These are phyloP conservation scores for Keqinozyma sinolaborantium DNA, from an alignment of 1,139 yeast species.

Conservation along the genomic window DNA sequence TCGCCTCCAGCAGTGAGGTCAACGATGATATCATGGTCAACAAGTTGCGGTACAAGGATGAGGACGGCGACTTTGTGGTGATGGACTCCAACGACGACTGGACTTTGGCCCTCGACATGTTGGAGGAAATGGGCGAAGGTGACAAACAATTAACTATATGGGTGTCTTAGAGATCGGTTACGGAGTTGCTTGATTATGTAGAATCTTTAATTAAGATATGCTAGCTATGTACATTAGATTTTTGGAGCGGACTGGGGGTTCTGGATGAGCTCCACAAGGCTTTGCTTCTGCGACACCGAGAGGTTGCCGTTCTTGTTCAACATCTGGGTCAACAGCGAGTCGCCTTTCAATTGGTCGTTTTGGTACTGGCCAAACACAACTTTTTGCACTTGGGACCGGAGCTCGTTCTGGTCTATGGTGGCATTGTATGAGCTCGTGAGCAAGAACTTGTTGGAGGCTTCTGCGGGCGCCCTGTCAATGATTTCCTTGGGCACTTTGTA, in stretches of 20 bases:
- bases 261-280: conserved; percentile 25
- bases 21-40: conserved; percentile 35
- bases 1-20: conserved; percentile 27
- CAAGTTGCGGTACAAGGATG: conserved; percentile 82
- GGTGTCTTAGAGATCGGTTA: conserved; percentile 20
- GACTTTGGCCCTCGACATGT: conserved; percentile 53
- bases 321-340: conserved; percentile 13
- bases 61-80: conserved; percentile 91
- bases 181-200: not conserved
- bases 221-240: not conserved
- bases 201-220: conserved; percentile 1
- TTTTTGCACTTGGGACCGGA: conserved; percentile 24
- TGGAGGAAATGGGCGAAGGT: conserved; percentile 36
- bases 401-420: conserved; percentile 20
- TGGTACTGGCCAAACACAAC: conserved; percentile 33
- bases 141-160: conserved; percentile 39
- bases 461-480: conserved; percentile 23
- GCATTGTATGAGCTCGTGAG: conserved; percentile 25
- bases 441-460: conserved; percentile 26
- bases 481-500: conserved; percentile 36
- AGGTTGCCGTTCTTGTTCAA: conserved; percentile 30
- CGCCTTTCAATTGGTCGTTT: conserved; percentile 7
- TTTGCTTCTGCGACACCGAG: conserved; percentile 22
- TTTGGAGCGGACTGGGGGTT: conserved; percentile 16
- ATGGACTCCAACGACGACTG: conserved; percentile 82